Evolutionary conservation across 441 rosid genomes (phyloP).

Genomic region (Bruguiera hainesii): DNA sequence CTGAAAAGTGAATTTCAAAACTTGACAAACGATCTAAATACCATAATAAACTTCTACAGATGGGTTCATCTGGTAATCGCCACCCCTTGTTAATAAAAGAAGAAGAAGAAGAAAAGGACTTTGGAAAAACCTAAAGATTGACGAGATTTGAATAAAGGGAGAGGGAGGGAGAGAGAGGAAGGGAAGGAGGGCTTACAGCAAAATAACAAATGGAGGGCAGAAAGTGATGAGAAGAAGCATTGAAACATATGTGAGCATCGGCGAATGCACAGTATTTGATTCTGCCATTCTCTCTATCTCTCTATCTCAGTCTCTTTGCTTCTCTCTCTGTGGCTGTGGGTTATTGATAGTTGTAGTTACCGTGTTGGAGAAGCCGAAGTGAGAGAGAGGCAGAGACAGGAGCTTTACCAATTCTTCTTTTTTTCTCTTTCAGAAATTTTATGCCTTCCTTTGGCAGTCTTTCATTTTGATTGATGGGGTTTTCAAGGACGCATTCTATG

Average conservation of each 20-base stretch:
- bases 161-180: not conserved
- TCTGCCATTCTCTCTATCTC: constrained; percentile 36
- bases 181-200: constrained; percentile 50
- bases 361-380: too few relatives aligned
- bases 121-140: not conserved
- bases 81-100: not conserved
- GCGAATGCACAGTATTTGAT: constrained; percentile 71
- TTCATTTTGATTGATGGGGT: too few relatives aligned
- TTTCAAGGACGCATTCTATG: too few relatives aligned
- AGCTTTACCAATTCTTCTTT: too few relatives aligned
- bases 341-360: too few relatives aligned
- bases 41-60: too few relatives aligned
- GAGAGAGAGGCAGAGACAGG: too few relatives aligned
- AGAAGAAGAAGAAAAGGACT: not conserved
- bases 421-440: too few relatives aligned
- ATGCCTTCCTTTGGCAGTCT: too few relatives aligned
- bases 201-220: constrained; percentile 90
- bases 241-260: constrained; percentile 67
- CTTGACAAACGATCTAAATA: not conserved
- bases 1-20: not conserved
- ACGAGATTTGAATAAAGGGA: not conserved
- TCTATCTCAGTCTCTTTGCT: not conserved
- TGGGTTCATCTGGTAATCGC: not conserved
- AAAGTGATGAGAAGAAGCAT: constrained; percentile 75
- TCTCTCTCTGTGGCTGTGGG: not conserved